A percentile compares a stretch with the other conserved stretches of the same genome.
These are phyloP conservation scores for Balansia obtecta DNA, from an alignment of 2,329 filamentous ascomycete species.

Conservation along the genomic window DNA sequence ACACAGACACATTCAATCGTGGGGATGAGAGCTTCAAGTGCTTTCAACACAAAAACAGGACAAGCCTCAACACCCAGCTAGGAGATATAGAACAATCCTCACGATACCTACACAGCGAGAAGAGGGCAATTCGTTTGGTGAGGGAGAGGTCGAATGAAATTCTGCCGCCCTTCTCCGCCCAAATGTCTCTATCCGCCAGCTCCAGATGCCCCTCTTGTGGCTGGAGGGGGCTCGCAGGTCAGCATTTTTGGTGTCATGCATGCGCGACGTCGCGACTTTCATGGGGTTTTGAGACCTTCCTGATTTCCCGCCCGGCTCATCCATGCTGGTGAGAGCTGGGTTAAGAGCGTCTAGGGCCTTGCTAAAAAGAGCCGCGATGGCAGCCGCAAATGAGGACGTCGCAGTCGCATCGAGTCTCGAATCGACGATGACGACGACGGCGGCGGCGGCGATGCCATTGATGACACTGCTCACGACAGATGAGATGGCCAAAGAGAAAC, in stretches of 20 bases:
- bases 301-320: background rate
- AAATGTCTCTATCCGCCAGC: background rate
- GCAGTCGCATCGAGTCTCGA: slow-evolving; percentile 6
- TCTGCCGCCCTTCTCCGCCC: slow-evolving; percentile 4
- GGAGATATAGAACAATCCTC: background rate
- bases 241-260: background rate
- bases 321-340: slow-evolving; percentile 9
- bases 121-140: no score
- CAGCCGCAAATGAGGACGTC: slow-evolving; percentile 1
- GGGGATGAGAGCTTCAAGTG: no score
- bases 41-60: no score
- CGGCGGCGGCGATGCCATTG: background rate
- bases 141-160: no score
- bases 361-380: slow-evolving; percentile 8
- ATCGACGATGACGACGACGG: slow-evolving; percentile 2
- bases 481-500: background rate
- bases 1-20: no score
- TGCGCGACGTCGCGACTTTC: background rate
- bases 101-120: slow-evolving; percentile 9
- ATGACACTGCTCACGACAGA: background rate
- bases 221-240: background rate
- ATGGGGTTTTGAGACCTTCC: background rate
- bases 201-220: background rate
- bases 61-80: background rate
- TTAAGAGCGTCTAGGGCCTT: slow-evolving; percentile 8